These are phyloP conservation scores for Penicillium paxilli DNA, from an alignment of 495 filamentous ascomycete genomes.

Conservation along the genomic window DNA sequence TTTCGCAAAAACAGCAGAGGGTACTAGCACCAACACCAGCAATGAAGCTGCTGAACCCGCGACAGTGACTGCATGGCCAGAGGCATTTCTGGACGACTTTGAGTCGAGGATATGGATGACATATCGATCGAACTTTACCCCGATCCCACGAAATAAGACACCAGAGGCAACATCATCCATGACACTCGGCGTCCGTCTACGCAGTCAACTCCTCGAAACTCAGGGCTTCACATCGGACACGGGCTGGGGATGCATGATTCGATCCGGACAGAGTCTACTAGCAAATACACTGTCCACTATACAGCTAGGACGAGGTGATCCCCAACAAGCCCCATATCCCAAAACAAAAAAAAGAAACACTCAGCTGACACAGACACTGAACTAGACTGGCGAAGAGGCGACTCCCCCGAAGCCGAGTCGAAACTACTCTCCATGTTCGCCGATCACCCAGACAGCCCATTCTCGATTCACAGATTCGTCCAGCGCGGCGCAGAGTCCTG, in stretches of 20 bases:
- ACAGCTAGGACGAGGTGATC: constrained; percentile 76
- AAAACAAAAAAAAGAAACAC: neutral
- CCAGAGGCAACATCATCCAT: constrained; percentile 67
- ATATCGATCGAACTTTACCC: constrained; percentile 83
- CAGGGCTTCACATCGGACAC: constrained; percentile 89
- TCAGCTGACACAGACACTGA: constrained; percentile 8
- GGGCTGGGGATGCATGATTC: constrained; percentile 99
- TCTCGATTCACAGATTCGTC: constrained; percentile 95
- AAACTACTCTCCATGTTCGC: constrained; percentile 81
- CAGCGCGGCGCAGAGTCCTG: constrained; percentile 83
- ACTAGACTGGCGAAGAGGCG: constrained; percentile 76
- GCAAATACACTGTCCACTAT: constrained; percentile 78
- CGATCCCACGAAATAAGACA: constrained; percentile 78
- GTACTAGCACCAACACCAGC: too few species aligned
- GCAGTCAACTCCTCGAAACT: constrained; percentile 76
- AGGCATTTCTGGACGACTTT: constrained; percentile 85
- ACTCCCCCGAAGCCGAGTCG: constrained; percentile 61
- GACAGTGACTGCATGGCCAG: constrained; percentile 92
- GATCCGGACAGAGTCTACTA: constrained; percentile 90
- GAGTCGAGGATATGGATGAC: constrained; percentile 96
- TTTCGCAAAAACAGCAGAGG: too few species aligned
- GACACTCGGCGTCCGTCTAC: constrained; percentile 82
- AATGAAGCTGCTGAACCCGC: neutral
- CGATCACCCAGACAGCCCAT: constrained; percentile 81
- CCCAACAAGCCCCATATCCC: too few species aligned